These are phyloP conservation scores for Candida caryicola DNA, from an alignment of 805 yeast genomes.

Conservation along the genomic window DNA sequence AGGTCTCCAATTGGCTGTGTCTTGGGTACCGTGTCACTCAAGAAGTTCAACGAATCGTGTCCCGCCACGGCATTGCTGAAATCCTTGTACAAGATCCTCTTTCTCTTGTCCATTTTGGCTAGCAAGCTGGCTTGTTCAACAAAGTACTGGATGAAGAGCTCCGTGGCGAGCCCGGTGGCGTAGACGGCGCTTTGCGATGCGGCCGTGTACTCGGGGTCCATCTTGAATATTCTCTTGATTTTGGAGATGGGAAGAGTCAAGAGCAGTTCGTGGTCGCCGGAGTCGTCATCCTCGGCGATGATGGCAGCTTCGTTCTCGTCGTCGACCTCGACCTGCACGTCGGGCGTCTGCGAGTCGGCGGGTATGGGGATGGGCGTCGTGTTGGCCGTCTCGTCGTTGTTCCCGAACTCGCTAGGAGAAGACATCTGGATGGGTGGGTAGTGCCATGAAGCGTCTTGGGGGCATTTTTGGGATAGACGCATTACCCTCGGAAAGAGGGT, in stretches of 20 bases:
- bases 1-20: conserved; percentile 51
- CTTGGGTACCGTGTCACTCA: conserved; percentile 66
- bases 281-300: conserved; percentile 8
- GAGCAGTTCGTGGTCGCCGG: conserved; percentile 6
- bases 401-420: not conserved
- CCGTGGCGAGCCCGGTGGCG: conserved; percentile 75
- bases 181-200: conserved; percentile 72
- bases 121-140: conserved; percentile 66
- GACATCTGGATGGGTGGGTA: not conserved
- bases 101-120: conserved; percentile 64
- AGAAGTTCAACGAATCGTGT: conserved; percentile 59
- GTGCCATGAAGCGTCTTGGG: too few relatives aligned
- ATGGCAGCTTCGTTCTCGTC: conserved; percentile 4
- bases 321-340: conserved; percentile 9
- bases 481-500: conserved; percentile 13
- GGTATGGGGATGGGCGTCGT: conserved; percentile 15
- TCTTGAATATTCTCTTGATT: conserved; percentile 67
- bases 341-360: conserved; percentile 5
- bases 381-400: conserved; percentile 17
- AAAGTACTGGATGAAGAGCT: conserved; percentile 65
- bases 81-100: conserved; percentile 69
- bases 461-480: conserved; percentile 5
- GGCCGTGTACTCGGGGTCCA: conserved; percentile 69
- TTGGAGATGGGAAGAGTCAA: conserved; percentile 57
- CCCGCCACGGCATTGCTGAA: conserved; percentile 60